phyloP scores from a whole-genome alignment of 768 basidiomycete genomes.

The Exidia glandulosa region DNA sequence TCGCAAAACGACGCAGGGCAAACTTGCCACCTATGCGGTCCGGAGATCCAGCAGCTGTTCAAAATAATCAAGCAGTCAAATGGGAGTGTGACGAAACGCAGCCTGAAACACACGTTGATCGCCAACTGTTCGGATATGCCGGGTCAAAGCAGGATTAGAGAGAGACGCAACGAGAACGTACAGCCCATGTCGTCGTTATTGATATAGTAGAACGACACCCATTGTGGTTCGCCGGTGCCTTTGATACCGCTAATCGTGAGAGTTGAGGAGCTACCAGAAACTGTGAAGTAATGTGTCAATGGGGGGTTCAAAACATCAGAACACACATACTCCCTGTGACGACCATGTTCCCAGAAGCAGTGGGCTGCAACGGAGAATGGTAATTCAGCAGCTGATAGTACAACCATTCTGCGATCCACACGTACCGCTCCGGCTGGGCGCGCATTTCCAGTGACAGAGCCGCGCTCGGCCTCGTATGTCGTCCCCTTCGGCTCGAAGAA shows the following conservation, averaged over 20 bases:
- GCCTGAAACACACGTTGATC: neutral
- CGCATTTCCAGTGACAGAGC: neutral
- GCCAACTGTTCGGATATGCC: neutral
- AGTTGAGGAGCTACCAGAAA: neutral
- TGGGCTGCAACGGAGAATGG: neutral
- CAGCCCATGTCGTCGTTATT: neutral
- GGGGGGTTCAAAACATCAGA: neutral
- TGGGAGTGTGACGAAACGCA: neutral
- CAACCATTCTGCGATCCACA: too few relatives aligned
- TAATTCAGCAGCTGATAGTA: too few relatives aligned
- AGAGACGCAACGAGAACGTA: neutral
- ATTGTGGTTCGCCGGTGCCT: neutral
- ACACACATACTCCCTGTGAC: neutral
- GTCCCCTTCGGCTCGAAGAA: neutral
- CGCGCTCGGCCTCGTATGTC: neutral
- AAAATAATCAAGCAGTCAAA: neutral
- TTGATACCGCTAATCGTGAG: neutral
- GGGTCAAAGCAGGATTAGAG: neutral
- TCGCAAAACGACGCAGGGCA: neutral
- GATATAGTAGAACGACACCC: slow-evolving; percentile 3
- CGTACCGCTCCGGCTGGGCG: neutral
- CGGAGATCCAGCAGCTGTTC: neutral
- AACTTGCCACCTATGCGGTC: neutral
- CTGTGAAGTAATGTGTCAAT: neutral
- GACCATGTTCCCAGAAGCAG: neutral